phyloP scores from a whole-genome alignment of 2,329 filamentous ascomycete genomes.

The Aureobasidium sp. region DNA sequence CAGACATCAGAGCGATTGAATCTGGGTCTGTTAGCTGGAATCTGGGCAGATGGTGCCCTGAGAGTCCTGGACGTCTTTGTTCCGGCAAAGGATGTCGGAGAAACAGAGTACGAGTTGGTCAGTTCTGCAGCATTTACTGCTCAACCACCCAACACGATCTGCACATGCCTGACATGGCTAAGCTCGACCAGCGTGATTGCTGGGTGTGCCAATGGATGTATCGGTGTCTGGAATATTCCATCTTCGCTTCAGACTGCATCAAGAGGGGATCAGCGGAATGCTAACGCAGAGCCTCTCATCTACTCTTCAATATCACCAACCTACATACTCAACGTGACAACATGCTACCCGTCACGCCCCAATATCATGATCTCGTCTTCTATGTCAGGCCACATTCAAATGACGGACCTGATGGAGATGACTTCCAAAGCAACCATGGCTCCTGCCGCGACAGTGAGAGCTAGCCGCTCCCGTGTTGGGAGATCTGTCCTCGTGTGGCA shows the following conservation, averaged over 20 bases:
- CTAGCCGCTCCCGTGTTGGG: constrained; percentile 42
- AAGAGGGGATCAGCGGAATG: constrained; percentile 20
- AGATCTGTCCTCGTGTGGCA: constrained; percentile 44
- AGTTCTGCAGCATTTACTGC: constrained; percentile 41
- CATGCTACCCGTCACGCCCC: constrained; percentile 46
- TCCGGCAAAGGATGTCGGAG: constrained; percentile 14
- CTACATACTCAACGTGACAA: constrained; percentile 38
- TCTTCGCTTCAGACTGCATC: constrained; percentile 27
- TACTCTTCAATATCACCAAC: constrained; percentile 36
- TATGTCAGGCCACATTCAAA: constrained; percentile 44
- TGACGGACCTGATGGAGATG: constrained; percentile 46
- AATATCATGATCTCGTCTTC: constrained; percentile 44
- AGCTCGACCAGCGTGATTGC: constrained; percentile 46
- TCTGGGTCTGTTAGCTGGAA: constrained; percentile 46
- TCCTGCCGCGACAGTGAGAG: constrained; percentile 33
- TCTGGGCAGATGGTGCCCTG: constrained; percentile 51
- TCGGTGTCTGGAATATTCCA: constrained; percentile 45
- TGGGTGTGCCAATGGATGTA: constrained; percentile 47
- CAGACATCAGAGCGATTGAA: constrained; percentile 23
- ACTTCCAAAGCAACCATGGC: constrained; percentile 36
- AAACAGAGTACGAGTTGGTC: constrained; percentile 31
- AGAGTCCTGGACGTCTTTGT: constrained; percentile 44
- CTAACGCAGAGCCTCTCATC: constrained; percentile 29
- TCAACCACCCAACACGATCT: constrained; percentile 43
- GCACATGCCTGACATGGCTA: constrained; percentile 49